Conservation (phyloP, 2,329 filamentous ascomycete genomes). For the Uncinocarpus reesii region DNA sequence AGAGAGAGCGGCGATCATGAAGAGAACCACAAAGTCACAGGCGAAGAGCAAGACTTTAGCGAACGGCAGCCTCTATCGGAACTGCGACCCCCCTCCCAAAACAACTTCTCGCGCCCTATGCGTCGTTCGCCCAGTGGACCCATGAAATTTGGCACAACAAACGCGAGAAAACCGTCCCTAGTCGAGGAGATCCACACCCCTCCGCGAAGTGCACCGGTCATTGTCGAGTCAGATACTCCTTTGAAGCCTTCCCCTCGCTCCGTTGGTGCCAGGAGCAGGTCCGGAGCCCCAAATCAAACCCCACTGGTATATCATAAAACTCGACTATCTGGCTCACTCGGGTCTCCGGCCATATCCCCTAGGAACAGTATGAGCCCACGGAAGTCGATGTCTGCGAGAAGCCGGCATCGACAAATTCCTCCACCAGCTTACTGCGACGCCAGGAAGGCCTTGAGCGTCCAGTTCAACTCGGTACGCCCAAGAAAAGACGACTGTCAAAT, state of each 20-base stretch:
- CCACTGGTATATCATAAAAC: constrained; percentile 14
- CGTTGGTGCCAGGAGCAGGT: constrained; percentile 8
- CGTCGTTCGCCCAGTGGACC: constrained; percentile 15
- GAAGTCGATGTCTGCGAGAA: constrained; percentile 5
- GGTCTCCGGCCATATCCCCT: constrained; percentile 7
- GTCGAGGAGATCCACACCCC: constrained; percentile 5
- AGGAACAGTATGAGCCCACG: neutral
- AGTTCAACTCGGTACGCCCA: constrained; percentile 12
- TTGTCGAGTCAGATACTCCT: neutral
- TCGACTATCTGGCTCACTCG: constrained; percentile 1
- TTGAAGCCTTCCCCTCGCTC: constrained; percentile 7
- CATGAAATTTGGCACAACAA: constrained; percentile 13
- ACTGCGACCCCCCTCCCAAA: constrained; percentile 13
- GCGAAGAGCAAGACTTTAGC: too few species aligned
- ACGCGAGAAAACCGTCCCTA: constrained; percentile 14
- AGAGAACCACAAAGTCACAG: too few species aligned
- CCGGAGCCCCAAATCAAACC: constrained; percentile 12
- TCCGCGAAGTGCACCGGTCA: constrained; percentile 5
- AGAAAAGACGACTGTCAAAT: constrained; percentile 7
- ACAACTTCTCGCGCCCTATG: constrained; percentile 19
- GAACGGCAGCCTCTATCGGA: constrained; percentile 11
- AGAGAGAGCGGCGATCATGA: neutral
- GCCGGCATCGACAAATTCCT: constrained; percentile 4
- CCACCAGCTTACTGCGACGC: constrained; percentile 6
- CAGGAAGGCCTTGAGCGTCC: constrained; percentile 5